Percentiles rank a stretch among this genome's conserved stretches.
Conservation (phyloP, 2,329 filamentous ascomycete genomes). For the Talaromyces sp. region DNA sequence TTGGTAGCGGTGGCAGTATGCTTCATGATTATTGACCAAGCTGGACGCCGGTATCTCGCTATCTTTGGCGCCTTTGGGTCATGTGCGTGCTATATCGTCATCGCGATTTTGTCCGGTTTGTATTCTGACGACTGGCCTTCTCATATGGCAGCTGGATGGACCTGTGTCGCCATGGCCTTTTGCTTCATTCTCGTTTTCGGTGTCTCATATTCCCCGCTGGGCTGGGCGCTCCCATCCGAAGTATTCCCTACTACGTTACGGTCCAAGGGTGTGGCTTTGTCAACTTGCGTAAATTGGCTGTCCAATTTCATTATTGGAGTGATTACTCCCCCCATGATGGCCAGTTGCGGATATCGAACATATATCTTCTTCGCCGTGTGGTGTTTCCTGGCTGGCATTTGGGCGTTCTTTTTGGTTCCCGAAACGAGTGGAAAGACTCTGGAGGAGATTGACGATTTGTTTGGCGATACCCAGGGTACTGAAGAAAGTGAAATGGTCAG, state of each 20-base stretch:
- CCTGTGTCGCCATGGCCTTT: neutral
- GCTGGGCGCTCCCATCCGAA: conserved; percentile 1
- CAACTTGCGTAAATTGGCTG: neutral
- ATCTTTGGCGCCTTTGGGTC: neutral
- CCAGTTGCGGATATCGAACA: neutral
- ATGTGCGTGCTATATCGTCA: neutral
- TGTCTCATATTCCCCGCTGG: neutral
- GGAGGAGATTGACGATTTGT: neutral
- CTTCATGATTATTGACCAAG: neutral
- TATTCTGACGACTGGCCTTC: neutral
- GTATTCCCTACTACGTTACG: neutral
- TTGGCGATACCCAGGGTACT: neutral
- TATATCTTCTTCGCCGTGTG: neutral
- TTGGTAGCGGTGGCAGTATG: neutral
- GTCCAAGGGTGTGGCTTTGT: neutral
- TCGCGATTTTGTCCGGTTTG: neutral
- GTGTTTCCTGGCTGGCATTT: neutral
- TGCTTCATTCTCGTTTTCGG: neutral
- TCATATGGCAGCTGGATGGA: neutral
- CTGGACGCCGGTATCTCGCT: neutral
- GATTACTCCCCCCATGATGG: neutral
- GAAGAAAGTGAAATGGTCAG: neutral
- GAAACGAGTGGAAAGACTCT: neutral
- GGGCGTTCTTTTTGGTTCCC: neutral
- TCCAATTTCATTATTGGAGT: neutral